These are phyloP conservation scores for Solanum chiquidenum DNA, from an alignment of 257 asterid species.

Conservation along the genomic window DNA sequence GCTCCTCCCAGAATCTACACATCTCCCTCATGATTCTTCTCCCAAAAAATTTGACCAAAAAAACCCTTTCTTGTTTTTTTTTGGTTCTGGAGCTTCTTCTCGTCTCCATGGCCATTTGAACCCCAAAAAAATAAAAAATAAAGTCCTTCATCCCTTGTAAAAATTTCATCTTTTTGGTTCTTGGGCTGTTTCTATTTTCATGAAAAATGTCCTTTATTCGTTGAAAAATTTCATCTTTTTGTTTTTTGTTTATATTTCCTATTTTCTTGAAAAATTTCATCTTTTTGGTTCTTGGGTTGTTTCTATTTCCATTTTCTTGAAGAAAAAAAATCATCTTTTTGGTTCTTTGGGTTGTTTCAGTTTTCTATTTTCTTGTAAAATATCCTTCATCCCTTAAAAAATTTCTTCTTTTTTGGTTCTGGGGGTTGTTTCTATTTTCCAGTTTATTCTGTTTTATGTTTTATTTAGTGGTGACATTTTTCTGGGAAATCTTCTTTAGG, in stretches of 20 bases:
- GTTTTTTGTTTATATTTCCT: neutral
- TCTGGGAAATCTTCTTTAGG: slow-evolving; percentile 16
- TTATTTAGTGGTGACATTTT: neutral
- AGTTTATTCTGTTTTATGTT: neutral
- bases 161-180: neutral
- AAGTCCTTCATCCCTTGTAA: neutral
- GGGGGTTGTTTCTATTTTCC: neutral
- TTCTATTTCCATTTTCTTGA: neutral
- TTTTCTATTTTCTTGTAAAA: neutral
- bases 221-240: neutral
- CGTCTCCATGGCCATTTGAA: slow-evolving; percentile 2
- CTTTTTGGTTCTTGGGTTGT: neutral
- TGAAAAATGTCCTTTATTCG: neutral
- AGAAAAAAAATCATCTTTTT: neutral
- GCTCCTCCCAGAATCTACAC: slow-evolving; percentile 23
- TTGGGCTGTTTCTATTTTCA: neutral
- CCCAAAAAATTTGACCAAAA: slow-evolving; percentile 21
- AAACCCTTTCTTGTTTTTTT: slow-evolving; percentile 5
- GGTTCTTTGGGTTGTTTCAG: neutral
- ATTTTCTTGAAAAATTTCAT: neutral
- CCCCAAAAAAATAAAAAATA: neutral
- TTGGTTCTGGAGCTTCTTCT: slow-evolving; percentile 3
- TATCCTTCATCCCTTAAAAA: neutral
- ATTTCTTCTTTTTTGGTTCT: neutral
- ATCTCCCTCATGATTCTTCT: slow-evolving; percentile 24